Evolutionary conservation across 768 basidiomycete genomes (phyloP).

Genomic region (Amanita rubescens): DNA sequence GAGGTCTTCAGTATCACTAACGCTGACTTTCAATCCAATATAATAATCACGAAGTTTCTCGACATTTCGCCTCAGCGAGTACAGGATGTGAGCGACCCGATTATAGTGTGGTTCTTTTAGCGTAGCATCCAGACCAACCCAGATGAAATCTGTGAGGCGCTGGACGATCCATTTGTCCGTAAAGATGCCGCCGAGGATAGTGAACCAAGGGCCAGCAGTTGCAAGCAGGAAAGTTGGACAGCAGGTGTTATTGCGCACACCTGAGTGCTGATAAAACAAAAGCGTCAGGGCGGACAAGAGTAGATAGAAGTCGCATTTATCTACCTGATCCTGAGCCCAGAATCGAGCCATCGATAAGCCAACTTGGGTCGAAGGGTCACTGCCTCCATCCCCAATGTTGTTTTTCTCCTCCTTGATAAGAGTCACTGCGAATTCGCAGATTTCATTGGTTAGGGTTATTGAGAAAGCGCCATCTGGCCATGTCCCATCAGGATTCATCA

Average conservation of each 20-base stretch:
- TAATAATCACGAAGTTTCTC: conserved; percentile 1
- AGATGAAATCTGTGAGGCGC: conserved; percentile 6
- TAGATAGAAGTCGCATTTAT: not conserved
- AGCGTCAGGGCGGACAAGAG: conserved; percentile 5
- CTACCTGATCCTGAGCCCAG: conserved; percentile 7
- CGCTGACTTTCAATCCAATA: not conserved
- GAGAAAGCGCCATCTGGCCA: not conserved
- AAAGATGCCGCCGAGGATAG: conserved; percentile 11
- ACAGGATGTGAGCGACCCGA: not conserved
- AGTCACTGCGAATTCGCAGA: conserved; percentile 3
- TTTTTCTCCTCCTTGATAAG: not conserved
- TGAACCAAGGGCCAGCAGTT: conserved; percentile 14
- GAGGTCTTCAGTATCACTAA: not conserved
- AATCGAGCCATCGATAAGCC: conserved; percentile 6
- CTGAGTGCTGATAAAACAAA: not conserved
- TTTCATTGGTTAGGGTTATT: not conserved
- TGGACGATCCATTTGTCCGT: conserved; percentile 5
- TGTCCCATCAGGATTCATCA: not conserved
- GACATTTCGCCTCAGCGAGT: not conserved
- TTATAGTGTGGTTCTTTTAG: not conserved
- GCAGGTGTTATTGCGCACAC: conserved; percentile 14
- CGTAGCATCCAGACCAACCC: conserved; percentile 3
- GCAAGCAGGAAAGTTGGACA: conserved; percentile 16
- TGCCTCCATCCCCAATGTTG: not conserved
- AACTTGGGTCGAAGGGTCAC: conserved; percentile 10